Base-by-base conservation (phyloP, 805 yeast genomes). In the Yarrowia sp. region DNA sequence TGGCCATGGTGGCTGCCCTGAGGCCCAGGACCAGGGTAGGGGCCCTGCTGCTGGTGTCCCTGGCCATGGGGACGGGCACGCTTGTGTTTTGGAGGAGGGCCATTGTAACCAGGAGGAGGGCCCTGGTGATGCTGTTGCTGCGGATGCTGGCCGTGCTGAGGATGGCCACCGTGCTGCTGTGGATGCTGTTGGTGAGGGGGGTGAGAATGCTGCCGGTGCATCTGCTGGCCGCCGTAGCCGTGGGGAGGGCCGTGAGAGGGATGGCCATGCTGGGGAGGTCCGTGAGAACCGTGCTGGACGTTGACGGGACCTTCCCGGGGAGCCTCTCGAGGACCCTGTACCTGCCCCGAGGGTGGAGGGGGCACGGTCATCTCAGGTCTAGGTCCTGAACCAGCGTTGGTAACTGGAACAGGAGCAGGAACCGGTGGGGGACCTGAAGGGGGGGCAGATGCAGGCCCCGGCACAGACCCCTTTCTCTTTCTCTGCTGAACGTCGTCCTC, bases 31-130 rank as follows among this genome's bases (percentile, higher is more conserved):
- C 12, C 52, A 20, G 60, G 60, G 20, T 52, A 52, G 5, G 56
- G 56, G 19, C 60, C 61, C 61, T 55, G 61, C 36, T 53, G 39
- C 56, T 36, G 42, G 12, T 46, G 50, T 8, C 50, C 50, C 42
- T 52, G 56, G 12, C 56, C 56, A 17, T 34, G 56, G 12, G 58
- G 43, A 19, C 58, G 58, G 2, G 14, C 33, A 15, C 58, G 43
- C 58, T 52, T 52, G 58, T 52, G 58, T 14, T 52, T 52, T 2
- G 43, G 43, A 8, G 58, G 58, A 17, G 58, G 58, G 1, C 63
- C 63, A 6, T 55, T 33, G 47, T 40, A 40, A 1, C 63, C 47
- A 9, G 44, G 63, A 42, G 49, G 47, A 5, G 64, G 64, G 17
- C 39, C 61, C 34, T 39, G 46, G 15, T 38, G 42, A 9, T 43